These are phyloP conservation scores for Aspergillus japonicus DNA, from an alignment of 2,329 filamentous ascomycete species.

Conservation along the genomic window DNA sequence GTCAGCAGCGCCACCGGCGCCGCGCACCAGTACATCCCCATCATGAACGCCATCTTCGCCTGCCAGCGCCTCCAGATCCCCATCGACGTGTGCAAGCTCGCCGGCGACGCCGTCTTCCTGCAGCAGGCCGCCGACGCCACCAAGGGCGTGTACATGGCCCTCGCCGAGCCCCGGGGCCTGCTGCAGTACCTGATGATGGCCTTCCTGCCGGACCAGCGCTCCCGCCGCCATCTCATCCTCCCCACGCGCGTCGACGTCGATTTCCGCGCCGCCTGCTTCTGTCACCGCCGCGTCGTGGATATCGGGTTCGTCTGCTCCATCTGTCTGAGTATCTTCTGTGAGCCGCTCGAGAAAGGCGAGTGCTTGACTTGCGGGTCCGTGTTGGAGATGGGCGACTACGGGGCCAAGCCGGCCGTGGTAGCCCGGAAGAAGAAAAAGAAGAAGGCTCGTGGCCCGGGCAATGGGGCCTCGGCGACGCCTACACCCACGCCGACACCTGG, in stretches of 20 bases:
- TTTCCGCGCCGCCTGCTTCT: constrained; percentile 98
- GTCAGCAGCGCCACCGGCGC: constrained; percentile 88
- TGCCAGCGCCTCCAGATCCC: constrained; percentile 84
- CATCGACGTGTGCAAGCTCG: constrained; percentile 86
- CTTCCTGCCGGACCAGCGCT: constrained; percentile 71
- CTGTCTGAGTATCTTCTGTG: constrained; percentile 90
- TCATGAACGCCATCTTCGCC: constrained; percentile 98
- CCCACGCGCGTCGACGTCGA: constrained; percentile 86
- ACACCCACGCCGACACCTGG: constrained; percentile 54
- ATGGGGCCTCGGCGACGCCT: constrained; percentile 50
- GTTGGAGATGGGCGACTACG: constrained; percentile 73
- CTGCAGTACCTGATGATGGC: constrained; percentile 94
- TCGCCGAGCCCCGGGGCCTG: constrained; percentile 66
- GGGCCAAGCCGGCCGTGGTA: constrained; percentile 72
- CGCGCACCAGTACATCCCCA: constrained; percentile 88
- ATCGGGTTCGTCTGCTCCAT: constrained; percentile 95
- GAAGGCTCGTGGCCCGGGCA: constrained; percentile 53
- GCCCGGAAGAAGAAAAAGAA: constrained; percentile 73
- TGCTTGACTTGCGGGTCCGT: constrained; percentile 83
- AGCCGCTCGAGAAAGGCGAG: constrained; percentile 60
- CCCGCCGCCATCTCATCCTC: constrained; percentile 65
- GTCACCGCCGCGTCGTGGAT: constrained; percentile 86
- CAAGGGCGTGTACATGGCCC: constrained; percentile 66
- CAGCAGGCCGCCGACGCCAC: constrained; percentile 84
- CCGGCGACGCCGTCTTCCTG: constrained; percentile 83